Evolutionary conservation across 345 rosid species (phyloP), one percentile per base, ranked within the genome.

Genomic region (Adansonia digitata): DNA sequence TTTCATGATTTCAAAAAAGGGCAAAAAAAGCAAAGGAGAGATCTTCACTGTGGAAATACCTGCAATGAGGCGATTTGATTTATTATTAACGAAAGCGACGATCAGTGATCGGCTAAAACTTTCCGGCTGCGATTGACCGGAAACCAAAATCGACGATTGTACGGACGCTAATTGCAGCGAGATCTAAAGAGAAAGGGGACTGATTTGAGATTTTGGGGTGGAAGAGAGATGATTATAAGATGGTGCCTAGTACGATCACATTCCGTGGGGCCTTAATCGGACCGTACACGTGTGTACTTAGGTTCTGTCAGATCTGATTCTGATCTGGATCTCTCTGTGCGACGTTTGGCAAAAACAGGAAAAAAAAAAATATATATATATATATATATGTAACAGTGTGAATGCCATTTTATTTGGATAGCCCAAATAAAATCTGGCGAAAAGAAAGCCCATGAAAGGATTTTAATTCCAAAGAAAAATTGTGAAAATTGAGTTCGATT

Each of bases 121-220:
- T 57, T 20, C 74, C 76, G 72, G 53, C 43, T 24, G 26, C 7
- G 9, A 66, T 6, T 17, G 64, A 45, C 53, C 79, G 78, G 61
- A 20, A 35, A 59, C 43, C 9, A 31, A 11, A n/a, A 74, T 78
- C 86, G 79, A 78, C 51, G 78, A 75, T 70, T 31, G 85, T 72
- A 74, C 76, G 77, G 77, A 71, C 72, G 51, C 22, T 4, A 78
- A 69, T 81, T 74, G 74, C 66, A 64, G 71, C 59, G 83, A 77
- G 86, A 83, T 83, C 86, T 72, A 51, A 26, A 31, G 29, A 17
- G 52, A 12, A 43, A 0, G 66, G 52, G n/a, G 7, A 37, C 42
- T 24, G 9, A 3, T 60, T 60, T 56, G 43, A 72, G 65, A 40
- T 34, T 69, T 75, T 49, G 61, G 67, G 67, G 43, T 63, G 39